phyloP scores from a whole-genome alignment of 371 early-diverging fungal species.

The Mucor plumbeus region DNA sequence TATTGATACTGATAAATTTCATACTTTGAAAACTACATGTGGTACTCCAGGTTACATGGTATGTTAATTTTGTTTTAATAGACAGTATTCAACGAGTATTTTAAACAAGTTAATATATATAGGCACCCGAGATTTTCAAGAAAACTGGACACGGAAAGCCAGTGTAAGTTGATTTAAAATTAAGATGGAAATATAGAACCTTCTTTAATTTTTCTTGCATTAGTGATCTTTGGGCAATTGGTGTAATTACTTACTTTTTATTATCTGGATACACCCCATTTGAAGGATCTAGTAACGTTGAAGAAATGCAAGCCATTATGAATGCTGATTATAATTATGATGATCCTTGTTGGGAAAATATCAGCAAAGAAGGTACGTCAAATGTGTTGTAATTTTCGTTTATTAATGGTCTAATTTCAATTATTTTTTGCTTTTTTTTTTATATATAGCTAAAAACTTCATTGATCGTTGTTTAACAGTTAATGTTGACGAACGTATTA shows the following conservation, averaged over 20 bases:
- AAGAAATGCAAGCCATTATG: slow-evolving; percentile 76
- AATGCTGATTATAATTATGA: slow-evolving; percentile 77
- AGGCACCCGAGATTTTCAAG: slow-evolving; percentile 84
- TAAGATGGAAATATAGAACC: background rate
- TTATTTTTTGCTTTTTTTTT: background rate
- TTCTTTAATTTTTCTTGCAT: background rate
- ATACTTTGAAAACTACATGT: slow-evolving; percentile 80
- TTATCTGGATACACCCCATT: slow-evolving; percentile 92
- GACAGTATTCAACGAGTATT: background rate
- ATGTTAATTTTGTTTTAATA: background rate
- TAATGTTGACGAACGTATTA: slow-evolving; percentile 75
- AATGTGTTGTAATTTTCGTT: background rate
- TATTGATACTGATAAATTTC: slow-evolving; percentile 80
- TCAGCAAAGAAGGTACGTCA: slow-evolving; percentile 40
- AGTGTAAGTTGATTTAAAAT: slow-evolving; percentile 46
- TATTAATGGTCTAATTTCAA: background rate
- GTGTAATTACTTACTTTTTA: slow-evolving; percentile 91
- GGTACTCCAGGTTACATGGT: slow-evolving; percentile 89
- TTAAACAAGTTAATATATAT: background rate
- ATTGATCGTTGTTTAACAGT: slow-evolving; percentile 76
- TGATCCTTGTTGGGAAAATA: slow-evolving; percentile 79
- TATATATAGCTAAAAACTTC: slow-evolving; percentile 77
- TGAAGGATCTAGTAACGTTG: slow-evolving; percentile 69
- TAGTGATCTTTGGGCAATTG: slow-evolving; percentile 92
- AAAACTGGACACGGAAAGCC: slow-evolving; percentile 71